Evolutionary conservation across 2,329 filamentous ascomycete genomes (phyloP).

Genomic region (Trichoderma cornu-damae): DNA sequence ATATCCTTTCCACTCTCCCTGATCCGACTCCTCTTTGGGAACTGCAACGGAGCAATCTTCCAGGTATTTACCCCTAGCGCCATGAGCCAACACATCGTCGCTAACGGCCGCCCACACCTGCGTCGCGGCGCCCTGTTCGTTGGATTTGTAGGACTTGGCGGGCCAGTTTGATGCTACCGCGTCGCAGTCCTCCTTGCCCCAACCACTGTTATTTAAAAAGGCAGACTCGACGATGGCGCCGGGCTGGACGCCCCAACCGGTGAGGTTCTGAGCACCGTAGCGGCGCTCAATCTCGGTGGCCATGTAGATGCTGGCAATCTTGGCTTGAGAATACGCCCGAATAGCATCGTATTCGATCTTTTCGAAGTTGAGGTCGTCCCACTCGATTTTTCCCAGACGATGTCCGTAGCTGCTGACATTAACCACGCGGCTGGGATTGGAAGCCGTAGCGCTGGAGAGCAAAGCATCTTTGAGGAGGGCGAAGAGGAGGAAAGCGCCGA

Average conservation of each 20-base stretch:
- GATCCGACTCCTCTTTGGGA: neutral
- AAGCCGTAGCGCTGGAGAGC: conserved; percentile 2
- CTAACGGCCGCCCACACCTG: conserved; percentile 38
- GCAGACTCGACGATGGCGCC: conserved; percentile 34
- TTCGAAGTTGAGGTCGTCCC: conserved; percentile 34
- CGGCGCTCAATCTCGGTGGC: conserved; percentile 45
- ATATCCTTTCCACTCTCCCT: neutral
- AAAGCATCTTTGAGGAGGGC: conserved; percentile 25
- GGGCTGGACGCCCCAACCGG: conserved; percentile 41
- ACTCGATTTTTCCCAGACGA: conserved; percentile 30
- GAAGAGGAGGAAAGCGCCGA: conserved; percentile 51
- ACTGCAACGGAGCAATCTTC: conserved; percentile 26
- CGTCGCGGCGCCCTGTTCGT: conserved; percentile 43
- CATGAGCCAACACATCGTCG: conserved; percentile 33
- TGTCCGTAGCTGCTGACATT: conserved; percentile 28
- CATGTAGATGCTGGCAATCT: conserved; percentile 37
- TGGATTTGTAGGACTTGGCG: conserved; percentile 10
- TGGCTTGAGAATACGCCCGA: conserved; percentile 39
- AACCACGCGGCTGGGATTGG: conserved; percentile 11
- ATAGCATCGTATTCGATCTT: neutral
- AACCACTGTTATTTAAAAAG: conserved; percentile 4
- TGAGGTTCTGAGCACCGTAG: conserved; percentile 39
- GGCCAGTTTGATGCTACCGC: neutral
- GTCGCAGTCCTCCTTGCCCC: neutral
- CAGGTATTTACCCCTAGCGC: conserved; percentile 36